Evolutionary conservation across 2,329 filamentous ascomycete species (phyloP).

Genomic region (Venturiaceae sp.): DNA sequence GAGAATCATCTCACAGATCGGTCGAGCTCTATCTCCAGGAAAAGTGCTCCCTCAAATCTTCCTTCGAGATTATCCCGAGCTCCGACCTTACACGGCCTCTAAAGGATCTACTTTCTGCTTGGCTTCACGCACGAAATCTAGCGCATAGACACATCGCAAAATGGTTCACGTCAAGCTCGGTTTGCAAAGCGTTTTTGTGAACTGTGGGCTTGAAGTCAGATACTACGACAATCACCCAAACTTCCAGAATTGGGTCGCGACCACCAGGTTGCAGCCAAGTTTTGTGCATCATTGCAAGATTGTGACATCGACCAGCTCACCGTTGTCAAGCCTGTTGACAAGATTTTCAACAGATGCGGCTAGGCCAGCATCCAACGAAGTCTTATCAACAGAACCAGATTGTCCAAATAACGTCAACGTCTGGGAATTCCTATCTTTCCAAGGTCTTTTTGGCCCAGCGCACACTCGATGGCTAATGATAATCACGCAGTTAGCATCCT

Average conservation of each 20-base stretch:
- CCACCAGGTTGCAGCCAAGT: slow-evolving; percentile 17
- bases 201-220: slow-evolving; percentile 30
- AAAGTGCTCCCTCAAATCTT: neutral
- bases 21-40: slow-evolving; percentile 12
- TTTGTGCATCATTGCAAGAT: slow-evolving; percentile 27
- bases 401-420: slow-evolving; percentile 38
- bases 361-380: slow-evolving; percentile 44
- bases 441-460: slow-evolving; percentile 36
- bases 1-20: slow-evolving; percentile 32
- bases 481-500: slow-evolving; percentile 39
- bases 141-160: slow-evolving; percentile 38
- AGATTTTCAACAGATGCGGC: slow-evolving; percentile 27
- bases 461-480: slow-evolving; percentile 39
- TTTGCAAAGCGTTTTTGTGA: slow-evolving; percentile 33
- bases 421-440: slow-evolving; percentile 45
- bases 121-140: slow-evolving; percentile 37
- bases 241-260: slow-evolving; percentile 29
- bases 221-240: slow-evolving; percentile 38
- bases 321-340: neutral
- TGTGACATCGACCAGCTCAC: neutral
- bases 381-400: slow-evolving; percentile 38
- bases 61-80: neutral
- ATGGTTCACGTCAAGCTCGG: slow-evolving; percentile 29
- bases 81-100: neutral
- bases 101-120: slow-evolving; percentile 24